Conservation (phyloP, 2,329 filamentous ascomycete species). For the Trichoderma hamatum region DNA sequence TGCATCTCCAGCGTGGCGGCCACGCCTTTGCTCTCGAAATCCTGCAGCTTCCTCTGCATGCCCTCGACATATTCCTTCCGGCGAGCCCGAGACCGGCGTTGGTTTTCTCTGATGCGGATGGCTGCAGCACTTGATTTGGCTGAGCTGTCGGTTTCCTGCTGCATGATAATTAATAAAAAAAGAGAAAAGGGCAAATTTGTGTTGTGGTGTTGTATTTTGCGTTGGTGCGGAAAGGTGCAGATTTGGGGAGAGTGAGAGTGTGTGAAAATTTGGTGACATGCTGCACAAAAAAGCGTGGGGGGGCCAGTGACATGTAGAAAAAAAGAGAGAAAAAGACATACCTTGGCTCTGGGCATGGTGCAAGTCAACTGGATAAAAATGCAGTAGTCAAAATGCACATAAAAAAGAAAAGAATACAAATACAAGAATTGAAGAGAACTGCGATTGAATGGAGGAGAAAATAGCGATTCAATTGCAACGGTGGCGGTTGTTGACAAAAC, state of each 20-base stretch:
- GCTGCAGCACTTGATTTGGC: constrained; percentile 39
- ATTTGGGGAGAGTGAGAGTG: neutral
- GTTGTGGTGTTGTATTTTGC: neutral
- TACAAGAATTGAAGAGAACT: neutral
- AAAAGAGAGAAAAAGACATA: constrained; percentile 14
- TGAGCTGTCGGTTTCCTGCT: constrained; percentile 27
- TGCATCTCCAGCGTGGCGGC: constrained; percentile 58
- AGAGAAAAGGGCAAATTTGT: neutral
- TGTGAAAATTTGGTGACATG: constrained; percentile 25
- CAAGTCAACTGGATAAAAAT: neutral
- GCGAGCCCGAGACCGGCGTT: constrained; percentile 56
- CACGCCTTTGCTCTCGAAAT: constrained; percentile 52
- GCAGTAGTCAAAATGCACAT: neutral
- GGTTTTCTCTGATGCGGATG: constrained; percentile 53
- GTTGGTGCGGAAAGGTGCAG: neutral
- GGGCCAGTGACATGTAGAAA: constrained; percentile 2
- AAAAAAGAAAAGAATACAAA: neutral
- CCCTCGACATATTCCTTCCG: constrained; percentile 53
- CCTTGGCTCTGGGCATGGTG: constrained; percentile 33
- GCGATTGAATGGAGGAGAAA: neutral
- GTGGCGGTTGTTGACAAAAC: neutral
- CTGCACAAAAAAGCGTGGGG: constrained; percentile 17
- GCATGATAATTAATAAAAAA: neutral
- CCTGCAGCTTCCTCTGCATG: constrained; percentile 50
- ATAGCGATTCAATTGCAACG: neutral